Evolutionary conservation across 176 grass and related monocot genomes (phyloP).

Genomic region (Oryza meyeriana): DNA sequence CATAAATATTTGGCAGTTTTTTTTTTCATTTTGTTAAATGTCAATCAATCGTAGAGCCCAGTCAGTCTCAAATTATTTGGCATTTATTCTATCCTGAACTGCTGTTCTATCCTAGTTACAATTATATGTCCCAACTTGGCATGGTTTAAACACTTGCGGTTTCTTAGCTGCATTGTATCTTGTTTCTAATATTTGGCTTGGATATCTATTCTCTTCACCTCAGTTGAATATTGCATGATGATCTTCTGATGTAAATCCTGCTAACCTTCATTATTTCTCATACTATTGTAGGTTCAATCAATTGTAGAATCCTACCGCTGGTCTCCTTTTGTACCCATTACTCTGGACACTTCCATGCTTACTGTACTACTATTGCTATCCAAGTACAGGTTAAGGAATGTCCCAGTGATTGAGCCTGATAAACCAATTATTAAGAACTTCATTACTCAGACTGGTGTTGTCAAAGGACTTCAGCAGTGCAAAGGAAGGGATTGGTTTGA

Average conservation of each 20-base stretch:
- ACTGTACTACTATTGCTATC: conserved; percentile 84
- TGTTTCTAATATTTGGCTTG: conserved; percentile 11
- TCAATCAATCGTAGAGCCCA: background rate
- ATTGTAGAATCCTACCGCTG: conserved; percentile 64
- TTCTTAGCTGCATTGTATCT: background rate
- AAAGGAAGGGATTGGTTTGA: conserved; percentile 98
- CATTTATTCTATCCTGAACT: background rate
- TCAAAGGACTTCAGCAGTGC: conserved; percentile 83
- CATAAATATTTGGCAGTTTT: background rate
- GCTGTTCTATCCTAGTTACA: conserved; percentile 4
- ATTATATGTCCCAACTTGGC: background rate
- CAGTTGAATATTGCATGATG: background rate
- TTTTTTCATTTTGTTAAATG: background rate
- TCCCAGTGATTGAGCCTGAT: conserved; percentile 72
- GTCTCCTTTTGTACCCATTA: conserved; percentile 80
- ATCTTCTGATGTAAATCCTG: conserved; percentile 14
- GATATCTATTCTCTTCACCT: background rate
- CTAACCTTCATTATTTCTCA: conserved; percentile 1
- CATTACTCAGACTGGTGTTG: conserved; percentile 78
- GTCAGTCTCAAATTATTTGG: background rate
- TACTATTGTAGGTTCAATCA: conserved; percentile 61
- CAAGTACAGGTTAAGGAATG: conserved; percentile 91
- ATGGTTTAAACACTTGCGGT: background rate
- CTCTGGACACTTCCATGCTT: conserved; percentile 74
- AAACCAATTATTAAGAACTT: conserved; percentile 81